These are phyloP conservation scores for Hyphopichia wangnamkhiaoensis DNA, from an alignment of 1,139 yeast species.

Conservation along the genomic window DNA sequence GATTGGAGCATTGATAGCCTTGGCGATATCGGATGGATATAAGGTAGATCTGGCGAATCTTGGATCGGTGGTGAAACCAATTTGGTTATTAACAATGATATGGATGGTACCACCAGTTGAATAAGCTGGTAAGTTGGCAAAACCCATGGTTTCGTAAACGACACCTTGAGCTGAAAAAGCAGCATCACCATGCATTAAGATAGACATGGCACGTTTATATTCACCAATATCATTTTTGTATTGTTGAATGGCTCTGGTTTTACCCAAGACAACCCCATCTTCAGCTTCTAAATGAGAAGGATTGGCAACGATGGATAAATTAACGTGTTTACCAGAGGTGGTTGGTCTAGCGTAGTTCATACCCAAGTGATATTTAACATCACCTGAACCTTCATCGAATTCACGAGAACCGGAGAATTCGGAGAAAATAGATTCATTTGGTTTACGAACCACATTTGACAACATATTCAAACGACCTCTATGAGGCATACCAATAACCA, in stretches of 20 bases:
- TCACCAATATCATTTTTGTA: conserved; percentile 83
- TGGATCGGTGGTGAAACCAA: conserved; percentile 99
- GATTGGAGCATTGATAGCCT: conserved; percentile 94
- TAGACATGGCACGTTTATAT: conserved; percentile 85
- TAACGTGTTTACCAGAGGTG: conserved; percentile 95
- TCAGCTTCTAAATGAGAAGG: conserved; percentile 99
- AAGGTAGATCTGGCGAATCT: conserved; percentile 96
- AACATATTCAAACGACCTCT: conserved; percentile 98
- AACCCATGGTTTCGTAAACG: conserved; percentile 97
- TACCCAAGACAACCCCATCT: conserved; percentile 98
- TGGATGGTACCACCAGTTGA: conserved; percentile 99
- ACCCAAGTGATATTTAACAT: conserved; percentile 98
- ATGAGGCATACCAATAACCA: conserved; percentile 99
- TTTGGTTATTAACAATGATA: conserved; percentile 94
- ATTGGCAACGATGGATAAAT: conserved; percentile 93
- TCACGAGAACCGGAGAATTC: conserved; percentile 92
- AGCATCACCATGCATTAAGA: conserved; percentile 97
- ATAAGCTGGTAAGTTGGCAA: conserved; percentile 88
- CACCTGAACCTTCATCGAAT: conserved; percentile 94
- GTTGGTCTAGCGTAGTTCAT: conserved; percentile 99
- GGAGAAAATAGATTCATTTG: conserved; percentile 94
- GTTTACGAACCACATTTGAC: conserved; percentile 97
- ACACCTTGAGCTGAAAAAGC: conserved; percentile 99
- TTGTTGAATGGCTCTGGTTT: conserved; percentile 95
- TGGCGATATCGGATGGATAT: conserved; percentile 97